Evolutionary conservation across 2,329 filamentous ascomycete genomes (phyloP).

Genomic region (Fonsecaea erecta): DNA sequence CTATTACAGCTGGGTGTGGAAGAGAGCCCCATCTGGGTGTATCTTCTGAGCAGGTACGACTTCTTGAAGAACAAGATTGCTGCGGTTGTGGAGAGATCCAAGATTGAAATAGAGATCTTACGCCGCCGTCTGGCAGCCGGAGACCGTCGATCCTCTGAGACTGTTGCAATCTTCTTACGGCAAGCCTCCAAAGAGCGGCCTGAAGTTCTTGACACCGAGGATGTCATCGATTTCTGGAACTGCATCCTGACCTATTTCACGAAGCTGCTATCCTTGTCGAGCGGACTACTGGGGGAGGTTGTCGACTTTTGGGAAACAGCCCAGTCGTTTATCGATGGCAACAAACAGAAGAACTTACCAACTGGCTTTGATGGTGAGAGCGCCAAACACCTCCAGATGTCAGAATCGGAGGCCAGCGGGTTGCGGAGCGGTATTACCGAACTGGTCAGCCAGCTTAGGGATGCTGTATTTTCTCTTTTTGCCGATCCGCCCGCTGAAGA

Average conservation of each 20-base stretch:
- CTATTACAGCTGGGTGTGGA: slow-evolving; percentile 92
- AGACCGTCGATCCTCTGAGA: slow-evolving; percentile 71
- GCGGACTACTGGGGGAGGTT: slow-evolving; percentile 85
- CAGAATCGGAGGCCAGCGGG: slow-evolving; percentile 69
- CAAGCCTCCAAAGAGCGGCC: slow-evolving; percentile 71
- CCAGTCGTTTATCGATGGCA: slow-evolving; percentile 86
- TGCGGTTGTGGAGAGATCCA: slow-evolving; percentile 78
- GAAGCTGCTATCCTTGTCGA: slow-evolving; percentile 71
- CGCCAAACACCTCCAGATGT: slow-evolving; percentile 77
- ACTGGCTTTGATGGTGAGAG: slow-evolving; percentile 82
- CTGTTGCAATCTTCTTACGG: slow-evolving; percentile 75
- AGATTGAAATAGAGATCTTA: slow-evolving; percentile 89
- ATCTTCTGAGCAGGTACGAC: slow-evolving; percentile 88
- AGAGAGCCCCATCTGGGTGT: slow-evolving; percentile 95
- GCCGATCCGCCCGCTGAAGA: slow-evolving; percentile 87
- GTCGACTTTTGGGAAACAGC: slow-evolving; percentile 93
- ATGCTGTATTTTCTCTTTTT: slow-evolving; percentile 81
- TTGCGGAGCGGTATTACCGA: slow-evolving; percentile 79
- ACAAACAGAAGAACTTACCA: slow-evolving; percentile 77
- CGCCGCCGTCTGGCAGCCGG: slow-evolving; percentile 76
- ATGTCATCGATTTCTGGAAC: slow-evolving; percentile 91
- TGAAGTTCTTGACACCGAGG: slow-evolving; percentile 73
- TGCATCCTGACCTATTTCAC: slow-evolving; percentile 76
- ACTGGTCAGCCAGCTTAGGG: slow-evolving; percentile 80
- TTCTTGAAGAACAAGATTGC: slow-evolving; percentile 85